Base-by-base conservation (phyloP, 345 rosid genomes). In the Arabis alpina region DNA sequence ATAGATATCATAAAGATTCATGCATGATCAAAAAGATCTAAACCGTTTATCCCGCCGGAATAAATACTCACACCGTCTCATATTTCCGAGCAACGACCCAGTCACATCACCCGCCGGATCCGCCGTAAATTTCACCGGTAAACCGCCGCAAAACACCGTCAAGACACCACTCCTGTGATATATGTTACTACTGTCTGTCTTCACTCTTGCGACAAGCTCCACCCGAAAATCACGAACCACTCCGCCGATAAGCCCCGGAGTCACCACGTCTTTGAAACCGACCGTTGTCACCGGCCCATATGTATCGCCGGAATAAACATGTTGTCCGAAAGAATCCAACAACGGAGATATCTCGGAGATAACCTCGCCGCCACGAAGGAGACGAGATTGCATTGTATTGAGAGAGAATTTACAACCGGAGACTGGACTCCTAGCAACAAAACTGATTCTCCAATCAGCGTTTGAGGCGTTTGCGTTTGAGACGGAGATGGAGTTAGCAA, bases 41-140 rank as follows among this genome's bases (percentile, higher is more conserved):
- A 27, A 3, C 34, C 3, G 5, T 3, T 4, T 30, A 30, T 57
- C 4, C 24, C 2, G 12, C 24, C 3, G 11, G 47, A n/a, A 47
- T 19, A 14, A 3, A 49, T 10, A 58, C 2, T 69, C 57, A 49
- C 66, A 69, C 16, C 73, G 50, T 58, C 55, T 58, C 58, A 58
- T 69, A 58, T 48, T 57, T 58, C 73, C 73, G 3, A 48, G 51
- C 57, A 58, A 69, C 50, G 73, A 36, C 6, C 73, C 66, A 12
- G 27, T 1, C 19, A 58, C 12, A 8, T 48, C 48, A 10, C 58
- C 74, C 10, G 30, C 58, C 40, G 50, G n/a, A 58, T 69, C 66
- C 41, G 16, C 55, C 66, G 30, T 49, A 39, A 25, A 58, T 37
- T 25, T 58, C 27, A 69, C 66, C 50, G 58, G 74, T 10, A 69